Percentiles rank a stretch among this genome's conserved stretches.
These are phyloP conservation scores for Pleurotus cornucopiae DNA, from an alignment of 768 basidiomycete species.

Conservation along the genomic window DNA sequence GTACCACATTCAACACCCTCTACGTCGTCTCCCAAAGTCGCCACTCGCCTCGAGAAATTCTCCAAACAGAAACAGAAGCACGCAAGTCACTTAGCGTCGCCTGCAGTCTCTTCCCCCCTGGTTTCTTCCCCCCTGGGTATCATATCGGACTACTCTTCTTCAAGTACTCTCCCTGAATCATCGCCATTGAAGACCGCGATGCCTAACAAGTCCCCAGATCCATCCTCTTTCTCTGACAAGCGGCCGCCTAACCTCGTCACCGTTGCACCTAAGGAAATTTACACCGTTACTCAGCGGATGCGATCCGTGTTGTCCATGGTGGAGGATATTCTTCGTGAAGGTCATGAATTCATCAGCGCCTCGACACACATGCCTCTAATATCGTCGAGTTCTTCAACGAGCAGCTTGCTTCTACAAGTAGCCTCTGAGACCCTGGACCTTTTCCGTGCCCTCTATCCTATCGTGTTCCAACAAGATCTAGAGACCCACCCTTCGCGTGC, in stretches of 20 bases:
- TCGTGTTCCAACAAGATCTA: conserved; percentile 47
- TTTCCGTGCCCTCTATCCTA: conserved; percentile 74
- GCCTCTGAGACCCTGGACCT: conserved; percentile 70
- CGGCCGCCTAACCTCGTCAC: conserved; percentile 21
- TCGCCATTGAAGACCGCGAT: conserved; percentile 15
- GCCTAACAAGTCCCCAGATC: not conserved
- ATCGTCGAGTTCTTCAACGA: conserved; percentile 26
- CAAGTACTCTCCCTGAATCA: conserved; percentile 15
- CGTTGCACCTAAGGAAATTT: conserved; percentile 44
- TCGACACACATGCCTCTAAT: conserved; percentile 51
- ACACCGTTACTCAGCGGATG: conserved; percentile 54
- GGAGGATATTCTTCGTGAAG: conserved; percentile 63
- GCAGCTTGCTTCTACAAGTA: conserved; percentile 55
- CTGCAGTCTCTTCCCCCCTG: conserved; percentile 1
- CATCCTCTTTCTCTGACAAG: conserved; percentile 12
- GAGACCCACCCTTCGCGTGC: conserved; percentile 43
- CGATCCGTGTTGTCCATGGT: conserved; percentile 53
- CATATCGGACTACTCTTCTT: conserved; percentile 12
- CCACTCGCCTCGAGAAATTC: conserved; percentile 55
- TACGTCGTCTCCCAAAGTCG: conserved; percentile 38
- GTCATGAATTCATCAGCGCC: conserved; percentile 42
- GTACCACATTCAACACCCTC: conserved; percentile 18
- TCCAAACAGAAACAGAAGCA: conserved; percentile 44
- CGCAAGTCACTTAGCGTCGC: conserved; percentile 19
- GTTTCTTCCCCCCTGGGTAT: conserved; percentile 3